Base-by-base conservation (phyloP, 1,284 basidiomycete species). In the Melampsora americana region DNA sequence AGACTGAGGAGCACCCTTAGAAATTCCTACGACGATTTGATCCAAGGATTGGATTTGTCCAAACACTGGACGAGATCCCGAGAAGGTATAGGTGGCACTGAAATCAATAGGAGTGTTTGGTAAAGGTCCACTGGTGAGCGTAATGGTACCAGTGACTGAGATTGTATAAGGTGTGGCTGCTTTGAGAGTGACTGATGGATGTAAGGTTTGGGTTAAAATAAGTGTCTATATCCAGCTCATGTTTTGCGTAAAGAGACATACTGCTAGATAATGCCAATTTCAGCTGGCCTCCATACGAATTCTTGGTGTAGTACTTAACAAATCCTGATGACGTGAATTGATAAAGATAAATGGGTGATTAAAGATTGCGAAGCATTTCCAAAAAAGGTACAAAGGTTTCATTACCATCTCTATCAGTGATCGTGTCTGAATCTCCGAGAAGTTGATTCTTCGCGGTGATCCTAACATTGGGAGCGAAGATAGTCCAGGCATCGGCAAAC, bases 71-170 rank as follows among this genome's bases (percentile, higher is more conserved):
- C 2, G 28, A 28, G n/a, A 6, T 23, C 53, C 53, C 9, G 18
- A 23, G 28, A 56, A 56, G n/a, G 16, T 16, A 7, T 28, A 56
- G n/a, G n/a, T 56, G n/a, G 53, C n/a, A 5, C 7, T 56, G 14
- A 56, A 56, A 12, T 56, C 53, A n/a, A 56, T 56, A 28, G 53
- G 53, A 5, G 53, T 56, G n/a, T 56, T 56, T n/a, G 53, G 53
- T 23, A 56, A 28, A 56, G 53, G 53, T 56, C 53, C 53, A 56
- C n/a, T n/a, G n/a, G 53, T 23, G n/a, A 56, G 53, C 28, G 28
- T 56, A 11, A 56, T 23, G 11, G 16, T n/a, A n/a, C 53, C 53
- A n/a, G 28, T 20, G 9, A 56, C n/a, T n/a, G n/a, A 6, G 7
- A n/a, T 20, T 56, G n/a, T 56, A 56, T 12, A 56, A 56, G 53